Base-by-base conservation (phyloP, 352 stramenopile species). In the Phytophthora pluvialis region DNA sequence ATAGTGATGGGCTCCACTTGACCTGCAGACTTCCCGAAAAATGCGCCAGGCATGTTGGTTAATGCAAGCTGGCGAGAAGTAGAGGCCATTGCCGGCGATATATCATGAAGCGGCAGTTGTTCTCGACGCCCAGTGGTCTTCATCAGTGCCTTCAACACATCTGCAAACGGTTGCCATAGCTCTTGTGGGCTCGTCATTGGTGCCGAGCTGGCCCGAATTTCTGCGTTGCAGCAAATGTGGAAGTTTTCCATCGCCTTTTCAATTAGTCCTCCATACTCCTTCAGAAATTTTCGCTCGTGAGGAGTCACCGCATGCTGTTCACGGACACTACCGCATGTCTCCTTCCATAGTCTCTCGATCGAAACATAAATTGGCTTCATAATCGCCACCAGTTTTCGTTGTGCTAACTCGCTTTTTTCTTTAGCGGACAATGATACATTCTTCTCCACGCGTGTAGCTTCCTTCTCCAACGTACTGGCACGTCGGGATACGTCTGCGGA, bases 331-430 rank as follows among this genome's bases (percentile, higher is more conserved):
- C 75, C 80, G 45, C 78, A 83, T 9, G 86, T 96, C 53, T 94
- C 80, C 3, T 68, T 72, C 75, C 83, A 89, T 1, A 95, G 33
- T 5, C 66, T 70, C 31, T 94, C 81, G 18, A 95, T 63, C 0
- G 77, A 78, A 18, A 91, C 62, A 8, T 94, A 52, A 15, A 96
- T 84, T 26, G 86, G 86, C 35, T 89, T 91, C 83, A 96, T 91
- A 54, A 95, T 92, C 4, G 88, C 88, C 33, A 91, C 74, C 60
- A 90, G 70, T 55, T 94, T 95, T 16, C 83, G 67, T 35, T 86
- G 64, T 2, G 80, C 85, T 29, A 96, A 46, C 31, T 90, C 72
- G 8, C 18, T 45, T 63, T 95, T 96, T 29, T 95, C 87, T 15
- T 67, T 65, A 4, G 43, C 10, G 32, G 81, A 88, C 45, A 96